phyloP scores from a whole-genome alignment of 306 rosid species.

The Fagus sylvatica region DNA sequence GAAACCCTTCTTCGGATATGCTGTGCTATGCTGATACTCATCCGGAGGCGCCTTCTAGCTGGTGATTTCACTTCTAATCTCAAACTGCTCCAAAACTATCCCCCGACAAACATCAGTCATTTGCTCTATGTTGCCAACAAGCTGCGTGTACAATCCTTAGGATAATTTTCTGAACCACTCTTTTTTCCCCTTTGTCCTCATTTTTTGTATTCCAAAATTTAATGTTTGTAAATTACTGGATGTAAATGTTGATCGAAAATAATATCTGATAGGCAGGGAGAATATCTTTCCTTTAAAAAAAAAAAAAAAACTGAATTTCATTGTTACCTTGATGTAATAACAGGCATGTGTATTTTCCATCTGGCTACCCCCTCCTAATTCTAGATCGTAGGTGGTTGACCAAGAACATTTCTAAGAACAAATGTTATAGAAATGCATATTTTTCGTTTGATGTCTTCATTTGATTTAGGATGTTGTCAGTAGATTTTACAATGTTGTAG shows the following conservation, averaged over 20 bases:
- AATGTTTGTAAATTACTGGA: slow-evolving; percentile 53
- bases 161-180: slow-evolving; percentile 29
- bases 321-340: neutral
- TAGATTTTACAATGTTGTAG: neutral
- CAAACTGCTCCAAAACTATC: slow-evolving; percentile 86
- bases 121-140: slow-evolving; percentile 95
- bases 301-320: neutral
- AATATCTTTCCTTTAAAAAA: neutral
- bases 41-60: slow-evolving; percentile 88
- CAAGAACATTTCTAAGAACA: neutral
- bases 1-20: slow-evolving; percentile 94
- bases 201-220: slow-evolving; percentile 19
- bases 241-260: slow-evolving; percentile 48
- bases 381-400: neutral
- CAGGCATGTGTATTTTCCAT: neutral
- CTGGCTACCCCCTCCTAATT: neutral
- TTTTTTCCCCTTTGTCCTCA: slow-evolving; percentile 18
- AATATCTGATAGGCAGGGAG: slow-evolving; percentile 15
- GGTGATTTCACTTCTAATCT: slow-evolving; percentile 99
- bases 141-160: slow-evolving; percentile 67
- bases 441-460: neutral
- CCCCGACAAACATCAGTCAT: slow-evolving; percentile 91
- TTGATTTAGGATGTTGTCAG: neutral
- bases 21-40: slow-evolving; percentile 90
- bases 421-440: neutral